Conservation (phyloP, 2,329 filamentous ascomycete species). For the Fusarium illudens region DNA sequence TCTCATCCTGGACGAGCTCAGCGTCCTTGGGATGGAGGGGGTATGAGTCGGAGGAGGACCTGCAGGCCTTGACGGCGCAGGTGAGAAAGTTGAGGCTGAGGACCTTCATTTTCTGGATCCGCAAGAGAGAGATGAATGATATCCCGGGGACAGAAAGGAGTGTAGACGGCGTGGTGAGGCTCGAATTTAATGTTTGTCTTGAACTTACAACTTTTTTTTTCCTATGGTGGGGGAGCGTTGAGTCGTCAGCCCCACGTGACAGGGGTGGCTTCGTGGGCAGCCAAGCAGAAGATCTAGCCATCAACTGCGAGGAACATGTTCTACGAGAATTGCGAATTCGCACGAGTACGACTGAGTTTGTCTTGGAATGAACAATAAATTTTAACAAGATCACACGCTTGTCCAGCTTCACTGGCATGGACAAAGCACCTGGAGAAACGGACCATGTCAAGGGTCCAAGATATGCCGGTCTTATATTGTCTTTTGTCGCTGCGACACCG, state of each 20-base stretch:
- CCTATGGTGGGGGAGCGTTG: conserved; percentile 31
- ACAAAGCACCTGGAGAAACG: not conserved
- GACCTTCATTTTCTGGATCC: conserved; percentile 77
- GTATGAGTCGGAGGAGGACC: conserved; percentile 79
- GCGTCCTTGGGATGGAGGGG: conserved; percentile 93
- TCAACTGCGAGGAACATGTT: not conserved
- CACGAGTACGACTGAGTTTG: not conserved
- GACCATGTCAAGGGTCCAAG: not conserved
- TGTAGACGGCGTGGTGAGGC: not conserved
- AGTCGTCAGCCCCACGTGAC: conserved; percentile 42
- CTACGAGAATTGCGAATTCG: not conserved
- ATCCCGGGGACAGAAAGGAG: not conserved
- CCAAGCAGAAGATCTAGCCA: not conserved
- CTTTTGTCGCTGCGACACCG: conserved; percentile 7
- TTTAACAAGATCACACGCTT: not conserved
- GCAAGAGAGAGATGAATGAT: not conserved
- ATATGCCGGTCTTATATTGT: conserved; percentile 24
- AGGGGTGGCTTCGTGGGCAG: conserved; percentile 4
- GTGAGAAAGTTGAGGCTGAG: conserved; percentile 96
- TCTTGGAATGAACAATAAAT: not conserved
- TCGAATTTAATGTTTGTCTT: conserved; percentile 8
- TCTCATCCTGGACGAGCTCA: conserved; percentile 86
- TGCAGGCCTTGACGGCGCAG: conserved; percentile 96
- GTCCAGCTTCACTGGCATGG: not conserved
- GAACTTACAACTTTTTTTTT: conserved; percentile 47